Percentiles rank a stretch among this genome's conserved stretches.
Conservation (phyloP, 1,284 basidiomycete species). For the Apiotrichum veenhuisii region DNA sequence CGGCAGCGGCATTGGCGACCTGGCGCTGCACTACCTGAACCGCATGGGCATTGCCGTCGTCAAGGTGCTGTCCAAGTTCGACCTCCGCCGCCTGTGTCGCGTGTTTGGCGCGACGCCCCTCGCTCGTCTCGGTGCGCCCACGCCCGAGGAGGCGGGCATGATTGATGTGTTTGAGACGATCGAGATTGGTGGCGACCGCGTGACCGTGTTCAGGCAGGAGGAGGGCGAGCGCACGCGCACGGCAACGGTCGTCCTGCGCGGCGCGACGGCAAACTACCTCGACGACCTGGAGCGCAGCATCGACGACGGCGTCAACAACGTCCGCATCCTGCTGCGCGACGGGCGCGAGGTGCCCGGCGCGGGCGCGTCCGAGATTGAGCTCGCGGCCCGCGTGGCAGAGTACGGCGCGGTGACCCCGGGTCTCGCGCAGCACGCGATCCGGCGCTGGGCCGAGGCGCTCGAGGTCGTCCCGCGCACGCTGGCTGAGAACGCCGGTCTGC, state of each 20-base stretch:
- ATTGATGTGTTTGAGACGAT: slow-evolving; percentile 92
- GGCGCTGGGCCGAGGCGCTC: slow-evolving; percentile 81
- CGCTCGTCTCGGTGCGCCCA: slow-evolving; percentile 91
- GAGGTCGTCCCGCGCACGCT: slow-evolving; percentile 91
- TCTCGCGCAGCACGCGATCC: slow-evolving; percentile 89
- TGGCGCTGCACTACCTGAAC: slow-evolving; percentile 96
- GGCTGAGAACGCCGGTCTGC: slow-evolving; percentile 93
- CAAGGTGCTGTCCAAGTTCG: slow-evolving; percentile 98
- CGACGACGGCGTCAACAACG: slow-evolving; percentile 95
- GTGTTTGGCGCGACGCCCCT: slow-evolving; percentile 95
- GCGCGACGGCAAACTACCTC: slow-evolving; percentile 88
- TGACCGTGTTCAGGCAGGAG: slow-evolving; percentile 87
- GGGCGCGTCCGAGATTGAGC: slow-evolving; percentile 88
- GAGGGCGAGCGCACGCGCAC: slow-evolving; percentile 75
- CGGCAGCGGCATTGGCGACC: slow-evolving; percentile 87
- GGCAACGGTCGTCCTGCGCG: slow-evolving; percentile 91
- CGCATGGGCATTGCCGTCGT: slow-evolving; percentile 88
- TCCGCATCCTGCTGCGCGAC: slow-evolving; percentile 91
- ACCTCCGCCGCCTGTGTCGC: slow-evolving; percentile 86
- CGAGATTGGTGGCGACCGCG: slow-evolving; percentile 96
- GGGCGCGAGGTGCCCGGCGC: slow-evolving; percentile 87
- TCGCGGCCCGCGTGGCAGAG: slow-evolving; percentile 74
- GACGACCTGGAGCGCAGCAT: slow-evolving; percentile 95
- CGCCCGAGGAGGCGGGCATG: slow-evolving; percentile 90
- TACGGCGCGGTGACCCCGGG: slow-evolving; percentile 88